Percentiles rank a stretch among this genome's conserved stretches.
These are phyloP conservation scores for Acer saccharum DNA, from an alignment of 345 rosid species.

Conservation along the genomic window DNA sequence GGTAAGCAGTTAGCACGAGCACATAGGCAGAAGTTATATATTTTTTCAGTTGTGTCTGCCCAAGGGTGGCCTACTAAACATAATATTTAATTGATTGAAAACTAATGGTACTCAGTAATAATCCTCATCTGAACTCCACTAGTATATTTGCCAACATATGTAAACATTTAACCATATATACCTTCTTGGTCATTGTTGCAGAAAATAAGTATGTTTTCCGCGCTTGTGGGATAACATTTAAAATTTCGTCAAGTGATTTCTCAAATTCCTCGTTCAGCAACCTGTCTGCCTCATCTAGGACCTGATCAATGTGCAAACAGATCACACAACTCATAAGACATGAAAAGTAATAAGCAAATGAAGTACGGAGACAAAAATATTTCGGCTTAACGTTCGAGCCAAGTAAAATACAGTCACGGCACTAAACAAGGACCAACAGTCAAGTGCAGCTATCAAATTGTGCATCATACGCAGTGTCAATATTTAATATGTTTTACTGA, in stretches of 20 bases:
- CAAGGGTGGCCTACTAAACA: neutral
- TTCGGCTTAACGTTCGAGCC: neutral
- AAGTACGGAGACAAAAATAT: neutral
- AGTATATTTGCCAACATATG: neutral
- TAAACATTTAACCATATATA: conserved; percentile 11
- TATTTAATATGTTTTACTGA: neutral
- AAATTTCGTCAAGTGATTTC: conserved; percentile 81
- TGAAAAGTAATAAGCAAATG: neutral
- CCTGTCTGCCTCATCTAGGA: conserved; percentile 96
- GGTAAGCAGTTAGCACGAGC: neutral
- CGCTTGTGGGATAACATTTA: conserved; percentile 68
- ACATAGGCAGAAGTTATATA: neutral
- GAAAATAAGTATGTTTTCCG: conserved; percentile 86
- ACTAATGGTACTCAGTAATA: neutral
- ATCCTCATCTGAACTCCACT: neutral
- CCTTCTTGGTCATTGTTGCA: conserved; percentile 99
- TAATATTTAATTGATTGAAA: neutral
- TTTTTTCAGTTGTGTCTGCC: neutral
- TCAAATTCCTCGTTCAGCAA: conserved; percentile 93
- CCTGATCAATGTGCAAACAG: conserved; percentile 45
- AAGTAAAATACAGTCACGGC: neutral
- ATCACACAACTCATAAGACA: neutral
- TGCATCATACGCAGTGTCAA: neutral
- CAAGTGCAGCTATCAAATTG: neutral
- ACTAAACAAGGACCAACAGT: neutral